phyloP scores from a whole-genome alignment of 2,329 filamentous ascomycete species.

The Trichoderma cornu-damae region DNA sequence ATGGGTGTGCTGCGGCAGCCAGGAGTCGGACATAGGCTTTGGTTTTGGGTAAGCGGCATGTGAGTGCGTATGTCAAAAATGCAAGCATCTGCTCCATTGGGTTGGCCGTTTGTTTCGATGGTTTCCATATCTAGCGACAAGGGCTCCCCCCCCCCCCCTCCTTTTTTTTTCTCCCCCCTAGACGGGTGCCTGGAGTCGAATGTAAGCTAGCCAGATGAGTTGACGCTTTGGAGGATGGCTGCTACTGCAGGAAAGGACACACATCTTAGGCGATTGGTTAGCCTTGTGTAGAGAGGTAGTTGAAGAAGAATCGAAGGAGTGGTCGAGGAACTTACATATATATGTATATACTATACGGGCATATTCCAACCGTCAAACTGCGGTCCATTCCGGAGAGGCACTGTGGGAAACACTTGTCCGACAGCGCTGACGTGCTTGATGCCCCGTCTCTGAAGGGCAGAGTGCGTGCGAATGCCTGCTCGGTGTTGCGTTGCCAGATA shows the following conservation, averaged over 20 bases:
- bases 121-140: neutral
- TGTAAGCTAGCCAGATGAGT: conserved; percentile 8
- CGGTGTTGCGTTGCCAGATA: neutral
- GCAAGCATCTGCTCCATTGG: neutral
- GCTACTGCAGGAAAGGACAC: conserved; percentile 7
- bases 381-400: neutral
- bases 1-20: neutral
- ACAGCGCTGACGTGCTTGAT: neutral
- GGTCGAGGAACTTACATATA: conserved; percentile 9
- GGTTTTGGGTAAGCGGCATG: neutral
- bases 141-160: neutral
- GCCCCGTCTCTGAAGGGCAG: neutral
- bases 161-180: too few relatives aligned
- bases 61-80: neutral
- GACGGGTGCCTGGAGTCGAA: neutral
- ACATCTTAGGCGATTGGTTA: conserved; percentile 22
- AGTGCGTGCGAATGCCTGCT: neutral
- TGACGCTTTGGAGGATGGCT: conserved; percentile 8
- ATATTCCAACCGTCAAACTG: neutral
- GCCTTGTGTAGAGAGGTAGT: conserved; percentile 21
- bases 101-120: neutral
- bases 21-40: neutral
- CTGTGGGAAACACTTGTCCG: neutral
- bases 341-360: neutral
- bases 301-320: conserved; percentile 21